Base-by-base conservation (phyloP, 2,329 filamentous ascomycete species). In the Alternaria brassicicola region DNA sequence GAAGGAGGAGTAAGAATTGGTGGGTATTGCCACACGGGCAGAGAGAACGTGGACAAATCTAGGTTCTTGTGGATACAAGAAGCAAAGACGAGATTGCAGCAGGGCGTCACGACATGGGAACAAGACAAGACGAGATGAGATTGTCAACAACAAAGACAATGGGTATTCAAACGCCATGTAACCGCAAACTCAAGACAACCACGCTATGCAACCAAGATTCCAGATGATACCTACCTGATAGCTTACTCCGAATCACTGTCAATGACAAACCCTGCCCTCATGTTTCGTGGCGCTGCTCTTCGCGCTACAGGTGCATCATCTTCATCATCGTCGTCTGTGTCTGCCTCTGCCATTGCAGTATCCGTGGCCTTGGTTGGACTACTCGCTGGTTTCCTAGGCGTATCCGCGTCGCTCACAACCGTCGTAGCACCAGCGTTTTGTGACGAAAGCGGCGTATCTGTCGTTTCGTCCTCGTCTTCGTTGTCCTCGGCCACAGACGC, bases 171-270 rank as follows among this genome's bases (percentile, higher is more conserved):
- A 46, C 28, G 12, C 3, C 25, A 17, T 4, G 12, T 12, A 13
- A 25, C 7, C 19, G 13, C 19, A 25, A 33, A 33, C 17, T 17
- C 3, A 31, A 21, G 28, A 23, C 43, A 33, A 33, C 17, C 43
- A 33, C 17, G 43, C 43, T 46, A 47, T 47, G 30, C 43, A 15
- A 25, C 21, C 19, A 17, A 15, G 2, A 12, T 25, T 25, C 4
- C 28, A 33, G 1, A 35, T 2, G 1, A 33, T n/a, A 2, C 30
- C 12, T 2, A 12, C 2, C 0, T 4, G 17, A 7, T 4, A 17
- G 15, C 5, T 68, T 67, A 78, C 57, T 79, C 77, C 25, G 76
- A 78, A 67, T 81, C 80, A 55, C 80, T 80, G 45, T 80, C 79
- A 66, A 81, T 68, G 36, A 82, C 67, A 59, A 82, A 81, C 0